A percentile compares a stretch with the other conserved stretches of the same genome.
These are phyloP conservation scores for Heritiera fomes DNA, from an alignment of 345 rosid species.

Conservation along the genomic window DNA sequence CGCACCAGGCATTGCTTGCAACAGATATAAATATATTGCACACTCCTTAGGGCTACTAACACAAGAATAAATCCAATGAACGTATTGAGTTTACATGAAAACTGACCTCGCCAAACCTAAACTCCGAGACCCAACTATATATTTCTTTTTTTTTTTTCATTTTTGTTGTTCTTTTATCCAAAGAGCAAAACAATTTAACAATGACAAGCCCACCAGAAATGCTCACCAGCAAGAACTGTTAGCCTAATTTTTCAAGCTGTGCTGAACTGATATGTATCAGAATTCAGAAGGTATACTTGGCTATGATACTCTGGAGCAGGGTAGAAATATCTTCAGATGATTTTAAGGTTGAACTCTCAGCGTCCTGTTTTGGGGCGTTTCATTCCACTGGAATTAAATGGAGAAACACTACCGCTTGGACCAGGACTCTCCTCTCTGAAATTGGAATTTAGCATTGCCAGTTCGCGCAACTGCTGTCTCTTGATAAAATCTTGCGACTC, in stretches of 20 bases:
- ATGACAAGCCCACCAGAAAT: slow-evolving; percentile 34
- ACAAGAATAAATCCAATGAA: slow-evolving; percentile 71
- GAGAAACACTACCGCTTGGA: slow-evolving; percentile 92
- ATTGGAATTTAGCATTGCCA: slow-evolving; percentile 87
- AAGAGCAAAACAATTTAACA: slow-evolving; percentile 27
- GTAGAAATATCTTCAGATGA: slow-evolving; percentile 23
- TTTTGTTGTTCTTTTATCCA: slow-evolving; percentile 18
- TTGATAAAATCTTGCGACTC: slow-evolving; percentile 93
- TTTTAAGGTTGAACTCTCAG: slow-evolving; percentile 30
- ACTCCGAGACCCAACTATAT: slow-evolving; percentile 34
- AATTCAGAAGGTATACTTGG: slow-evolving; percentile 31
- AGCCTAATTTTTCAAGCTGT: slow-evolving; percentile 44
- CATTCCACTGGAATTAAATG: slow-evolving; percentile 92
- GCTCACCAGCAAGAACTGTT: slow-evolving; percentile 54
- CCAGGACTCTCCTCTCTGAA: slow-evolving; percentile 97
- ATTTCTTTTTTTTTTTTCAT: slow-evolving; percentile 17
- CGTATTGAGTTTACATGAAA: slow-evolving; percentile 41
- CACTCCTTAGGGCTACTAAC: slow-evolving; percentile 42
- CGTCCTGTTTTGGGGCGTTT: slow-evolving; percentile 96
- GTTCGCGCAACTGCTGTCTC: slow-evolving; percentile 94
- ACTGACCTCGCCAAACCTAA: slow-evolving; percentile 48
- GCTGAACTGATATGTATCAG: slow-evolving; percentile 35
- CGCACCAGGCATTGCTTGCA: slow-evolving; percentile 15
- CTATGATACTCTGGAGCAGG: slow-evolving; percentile 31
- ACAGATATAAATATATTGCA: slow-evolving; percentile 25